These are phyloP conservation scores for Trichoderma brevicompactum DNA, from an alignment of 2,329 filamentous ascomycete genomes.

Conservation along the genomic window DNA sequence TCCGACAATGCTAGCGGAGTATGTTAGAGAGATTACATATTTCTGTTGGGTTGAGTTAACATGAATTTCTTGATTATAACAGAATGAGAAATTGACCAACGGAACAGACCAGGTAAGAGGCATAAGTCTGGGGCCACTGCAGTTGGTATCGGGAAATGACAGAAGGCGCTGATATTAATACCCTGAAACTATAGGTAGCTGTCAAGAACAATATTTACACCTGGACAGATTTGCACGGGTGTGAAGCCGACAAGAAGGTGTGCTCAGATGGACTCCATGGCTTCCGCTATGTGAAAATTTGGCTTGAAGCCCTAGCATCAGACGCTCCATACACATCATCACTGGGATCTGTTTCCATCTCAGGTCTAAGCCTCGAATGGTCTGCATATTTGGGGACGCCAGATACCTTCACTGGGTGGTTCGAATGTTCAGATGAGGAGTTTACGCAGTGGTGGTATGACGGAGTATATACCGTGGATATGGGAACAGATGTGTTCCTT, in stretches of 20 bases:
- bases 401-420: slow-evolving; percentile 55
- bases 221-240: slow-evolving; percentile 53
- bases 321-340: slow-evolving; percentile 52
- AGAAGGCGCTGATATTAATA: not conserved
- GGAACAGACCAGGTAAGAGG: slow-evolving; percentile 18
- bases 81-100: slow-evolving; percentile 17
- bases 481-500: slow-evolving; percentile 52
- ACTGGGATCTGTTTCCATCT: slow-evolving; percentile 50
- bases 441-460: slow-evolving; percentile 60
- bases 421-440: slow-evolving; percentile 55
- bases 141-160: not conserved
- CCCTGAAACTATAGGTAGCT: slow-evolving; percentile 34
- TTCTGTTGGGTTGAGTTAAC: not conserved
- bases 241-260: slow-evolving; percentile 48
- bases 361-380: slow-evolving; percentile 48
- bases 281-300: slow-evolving; percentile 57
- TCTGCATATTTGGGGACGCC: slow-evolving; percentile 53
- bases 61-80: not conserved
- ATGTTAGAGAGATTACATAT: slow-evolving; percentile 40
- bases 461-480: slow-evolving; percentile 57
- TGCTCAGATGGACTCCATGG: slow-evolving; percentile 58
- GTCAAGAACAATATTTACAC: slow-evolving; percentile 48
- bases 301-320: slow-evolving; percentile 48
- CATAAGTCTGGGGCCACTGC: not conserved
- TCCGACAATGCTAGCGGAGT: slow-evolving; percentile 46